phyloP scores from a whole-genome alignment of 2,329 filamentous ascomycete genomes.

The Scleromitrula shiraiana region DNA sequence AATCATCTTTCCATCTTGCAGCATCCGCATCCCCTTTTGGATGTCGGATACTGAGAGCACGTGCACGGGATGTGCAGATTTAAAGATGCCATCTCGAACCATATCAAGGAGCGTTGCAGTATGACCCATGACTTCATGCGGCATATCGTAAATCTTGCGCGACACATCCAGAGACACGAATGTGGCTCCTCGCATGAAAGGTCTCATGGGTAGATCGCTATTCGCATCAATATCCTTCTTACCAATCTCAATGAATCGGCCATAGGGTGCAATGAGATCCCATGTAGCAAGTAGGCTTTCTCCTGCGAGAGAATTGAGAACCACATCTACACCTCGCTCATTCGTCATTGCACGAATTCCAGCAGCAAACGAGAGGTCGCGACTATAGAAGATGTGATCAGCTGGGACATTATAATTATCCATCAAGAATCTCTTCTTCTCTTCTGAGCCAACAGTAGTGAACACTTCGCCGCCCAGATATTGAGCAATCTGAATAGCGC shows the following conservation, averaged over 20 bases:
- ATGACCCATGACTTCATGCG: too few species aligned
- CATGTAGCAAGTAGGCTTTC: neutral
- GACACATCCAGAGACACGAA: too few species aligned
- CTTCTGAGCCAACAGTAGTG: conserved; percentile 24
- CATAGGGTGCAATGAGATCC: neutral
- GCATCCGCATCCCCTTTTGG: neutral
- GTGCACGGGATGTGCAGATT: neutral
- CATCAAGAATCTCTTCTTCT: conserved; percentile 24
- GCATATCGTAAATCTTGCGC: too few species aligned
- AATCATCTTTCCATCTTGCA: neutral
- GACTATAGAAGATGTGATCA: neutral
- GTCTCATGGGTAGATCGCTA: neutral
- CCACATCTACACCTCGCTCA: neutral
- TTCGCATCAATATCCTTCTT: neutral
- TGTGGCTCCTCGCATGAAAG: too few species aligned
- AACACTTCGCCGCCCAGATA: conserved; percentile 22
- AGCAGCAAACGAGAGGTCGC: neutral
- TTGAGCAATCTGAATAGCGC: conserved; percentile 27
- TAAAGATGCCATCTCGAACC: neutral
- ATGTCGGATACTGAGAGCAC: neutral
- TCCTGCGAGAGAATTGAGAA: neutral
- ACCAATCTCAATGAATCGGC: neutral
- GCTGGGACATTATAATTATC: neutral
- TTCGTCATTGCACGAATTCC: neutral
- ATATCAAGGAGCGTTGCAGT: neutral